Evolutionary conservation across 2,329 filamentous ascomycete species (phyloP).

Genomic region (Amauroascus niger): DNA sequence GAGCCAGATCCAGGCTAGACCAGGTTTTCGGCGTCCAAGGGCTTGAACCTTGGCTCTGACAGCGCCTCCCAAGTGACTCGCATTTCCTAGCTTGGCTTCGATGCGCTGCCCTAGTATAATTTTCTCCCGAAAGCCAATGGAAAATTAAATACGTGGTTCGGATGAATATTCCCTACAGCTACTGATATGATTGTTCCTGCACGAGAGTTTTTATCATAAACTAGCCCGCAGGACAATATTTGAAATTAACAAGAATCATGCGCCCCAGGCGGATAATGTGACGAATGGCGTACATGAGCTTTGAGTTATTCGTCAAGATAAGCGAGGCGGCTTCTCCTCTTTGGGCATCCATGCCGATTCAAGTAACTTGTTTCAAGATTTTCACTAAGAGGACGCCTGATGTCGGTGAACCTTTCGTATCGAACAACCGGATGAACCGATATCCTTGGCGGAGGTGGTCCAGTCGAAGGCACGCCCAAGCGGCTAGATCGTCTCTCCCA

Average conservation of each 20-base stretch:
- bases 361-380: constrained; percentile 49
- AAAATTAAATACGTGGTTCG: background rate
- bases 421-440: constrained; percentile 65
- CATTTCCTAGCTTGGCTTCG: background rate
- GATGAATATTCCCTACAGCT: background rate
- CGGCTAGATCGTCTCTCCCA: constrained; percentile 65
- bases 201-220: background rate
- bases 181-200: background rate
- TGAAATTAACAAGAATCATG: background rate
- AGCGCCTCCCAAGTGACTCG: background rate
- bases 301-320: constrained; percentile 9
- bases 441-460: constrained; percentile 69
- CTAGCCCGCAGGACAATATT: background rate
- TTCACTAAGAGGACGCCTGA: constrained; percentile 64
- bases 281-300: background rate
- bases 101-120: background rate
- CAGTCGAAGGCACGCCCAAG: constrained; percentile 80
- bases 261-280: constrained; percentile 2
- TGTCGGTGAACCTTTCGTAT: constrained; percentile 56
- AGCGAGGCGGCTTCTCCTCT: constrained; percentile 44
- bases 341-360: constrained; percentile 19
- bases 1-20: background rate
- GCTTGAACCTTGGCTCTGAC: background rate
- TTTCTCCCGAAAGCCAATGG: background rate
- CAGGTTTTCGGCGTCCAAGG: background rate